Evolutionary conservation across 2,329 filamentous ascomycete species (phyloP).

Genomic region (Orbilia ellipsospora): DNA sequence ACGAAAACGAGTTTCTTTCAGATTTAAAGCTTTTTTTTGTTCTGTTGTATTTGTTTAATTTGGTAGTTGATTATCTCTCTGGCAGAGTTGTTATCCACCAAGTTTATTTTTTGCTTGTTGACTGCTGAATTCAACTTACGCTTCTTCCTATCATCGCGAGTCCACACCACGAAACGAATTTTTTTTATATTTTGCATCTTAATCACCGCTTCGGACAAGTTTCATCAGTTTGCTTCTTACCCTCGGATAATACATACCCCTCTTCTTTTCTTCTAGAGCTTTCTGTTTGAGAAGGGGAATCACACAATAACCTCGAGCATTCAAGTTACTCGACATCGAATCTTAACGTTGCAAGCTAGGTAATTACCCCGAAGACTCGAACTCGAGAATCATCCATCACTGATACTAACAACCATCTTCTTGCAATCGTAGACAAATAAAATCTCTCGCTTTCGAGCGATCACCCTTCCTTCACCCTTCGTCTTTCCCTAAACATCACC

Average conservation of each 20-base stretch:
- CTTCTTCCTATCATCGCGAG: neutral
- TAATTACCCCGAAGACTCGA: conserved; percentile 54
- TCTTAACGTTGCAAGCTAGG: conserved; percentile 33
- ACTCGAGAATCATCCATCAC: conserved; percentile 3
- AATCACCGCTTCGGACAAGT: conserved; percentile 22
- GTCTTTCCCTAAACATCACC: conserved; percentile 19
- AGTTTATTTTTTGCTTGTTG: conserved; percentile 32
- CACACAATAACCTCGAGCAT: conserved; percentile 13
- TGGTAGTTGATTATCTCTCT: conserved; percentile 52
- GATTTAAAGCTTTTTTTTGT: conserved; percentile 6
- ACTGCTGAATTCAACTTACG: conserved; percentile 4
- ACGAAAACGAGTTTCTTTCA: conserved; percentile 49
- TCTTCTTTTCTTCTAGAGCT: conserved; percentile 25
- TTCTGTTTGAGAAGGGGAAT: conserved; percentile 27
- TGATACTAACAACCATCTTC: conserved; percentile 29
- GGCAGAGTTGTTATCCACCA: conserved; percentile 50
- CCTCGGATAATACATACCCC: conserved; percentile 18
- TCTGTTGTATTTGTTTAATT: conserved; percentile 18
- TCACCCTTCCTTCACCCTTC: neutral
- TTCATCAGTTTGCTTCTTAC: conserved; percentile 21
- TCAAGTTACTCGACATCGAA: conserved; percentile 29
- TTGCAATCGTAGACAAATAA: conserved; percentile 13
- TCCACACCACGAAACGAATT: conserved; percentile 34
- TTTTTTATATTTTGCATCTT: conserved; percentile 22
- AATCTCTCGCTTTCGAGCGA: conserved; percentile 25